Evolutionary conservation across 257 asterid species (phyloP), one percentile per base, ranked within the genome.

Genomic region (Scutellaria galericulata): DNA sequence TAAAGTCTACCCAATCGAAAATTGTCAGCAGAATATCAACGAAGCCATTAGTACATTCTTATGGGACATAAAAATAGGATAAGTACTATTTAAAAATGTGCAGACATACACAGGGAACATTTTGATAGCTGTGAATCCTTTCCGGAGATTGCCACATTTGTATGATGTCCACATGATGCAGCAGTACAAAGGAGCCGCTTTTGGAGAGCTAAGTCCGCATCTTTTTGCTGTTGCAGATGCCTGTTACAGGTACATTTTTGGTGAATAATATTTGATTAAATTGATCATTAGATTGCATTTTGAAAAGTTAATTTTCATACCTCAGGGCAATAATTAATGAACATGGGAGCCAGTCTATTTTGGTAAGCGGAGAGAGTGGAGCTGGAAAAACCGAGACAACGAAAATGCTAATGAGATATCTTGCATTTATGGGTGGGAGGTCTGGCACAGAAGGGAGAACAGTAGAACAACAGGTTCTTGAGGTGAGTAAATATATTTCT

Each of bases 91-190:
- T 79, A 67, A 31, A 54, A 73, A 70, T 59, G 66, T 51, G 83
- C 97, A 93, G 98, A 93, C 98, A 45, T 93, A 93, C 87, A 93
- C 98, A 0, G 98, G 98, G 78, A 93, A 89, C 75, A 93, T 93
- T 70, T 86, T 93, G 75, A 91, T 93, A 74, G 97, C 98, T 1
- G 97, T 93, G 82, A 93, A 93, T 78, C 98, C 98, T 31, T 93
- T 93, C 83, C 87, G 79, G 67, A 83, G 98, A 57, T 78, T 93
- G 77, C 98, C 97, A 42, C 96, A 93, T 88, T 71, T 93, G 86
- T 93, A 93, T 48, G 98, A 93, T 73, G 66, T 78, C 83, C 92
- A 87, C 76, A 93, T 93, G 97, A 93, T 91, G 98, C 87, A 88
- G 81, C 97, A 91, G 75, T 93, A 93, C 68, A 93, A 91, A 76